Percentiles rank a stretch among this genome's conserved stretches.
Conservation (phyloP, 257 asterid species). For the Nicotiana tomentosiformis region DNA sequence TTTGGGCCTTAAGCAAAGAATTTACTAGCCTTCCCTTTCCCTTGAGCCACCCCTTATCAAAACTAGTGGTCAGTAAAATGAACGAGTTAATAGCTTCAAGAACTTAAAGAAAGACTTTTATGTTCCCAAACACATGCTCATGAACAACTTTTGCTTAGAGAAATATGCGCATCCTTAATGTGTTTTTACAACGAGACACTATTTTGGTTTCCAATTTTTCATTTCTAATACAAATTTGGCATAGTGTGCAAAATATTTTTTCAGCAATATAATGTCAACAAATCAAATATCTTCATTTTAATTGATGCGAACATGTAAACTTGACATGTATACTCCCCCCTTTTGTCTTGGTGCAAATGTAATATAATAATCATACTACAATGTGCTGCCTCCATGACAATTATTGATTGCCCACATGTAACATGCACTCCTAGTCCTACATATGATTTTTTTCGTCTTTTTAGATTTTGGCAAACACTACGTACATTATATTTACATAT, state of each 20-base stretch:
- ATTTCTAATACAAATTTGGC: no score
- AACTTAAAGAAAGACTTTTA: no score
- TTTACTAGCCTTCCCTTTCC: no score
- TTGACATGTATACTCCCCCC: not conserved
- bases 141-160: not conserved
- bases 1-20: no score
- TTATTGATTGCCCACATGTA: not conserved
- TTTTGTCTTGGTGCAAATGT: not conserved
- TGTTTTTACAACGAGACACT: not conserved
- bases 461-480: not conserved
- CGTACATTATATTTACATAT: not conserved
- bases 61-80: not conserved
- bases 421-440: slow-evolving; percentile 1
- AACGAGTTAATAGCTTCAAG: not conserved
- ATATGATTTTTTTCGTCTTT: not conserved
- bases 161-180: not conserved
- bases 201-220: not conserved
- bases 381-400: not conserved
- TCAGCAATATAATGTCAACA: not conserved
- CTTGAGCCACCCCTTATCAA: no score
- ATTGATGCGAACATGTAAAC: not conserved
- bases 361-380: not conserved
- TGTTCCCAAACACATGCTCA: not conserved
- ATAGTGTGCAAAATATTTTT: no score
- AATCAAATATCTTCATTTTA: not conserved